phyloP scores from a whole-genome alignment of 192 early-diverging fungal species.

The Glomus cerebriforme region DNA sequence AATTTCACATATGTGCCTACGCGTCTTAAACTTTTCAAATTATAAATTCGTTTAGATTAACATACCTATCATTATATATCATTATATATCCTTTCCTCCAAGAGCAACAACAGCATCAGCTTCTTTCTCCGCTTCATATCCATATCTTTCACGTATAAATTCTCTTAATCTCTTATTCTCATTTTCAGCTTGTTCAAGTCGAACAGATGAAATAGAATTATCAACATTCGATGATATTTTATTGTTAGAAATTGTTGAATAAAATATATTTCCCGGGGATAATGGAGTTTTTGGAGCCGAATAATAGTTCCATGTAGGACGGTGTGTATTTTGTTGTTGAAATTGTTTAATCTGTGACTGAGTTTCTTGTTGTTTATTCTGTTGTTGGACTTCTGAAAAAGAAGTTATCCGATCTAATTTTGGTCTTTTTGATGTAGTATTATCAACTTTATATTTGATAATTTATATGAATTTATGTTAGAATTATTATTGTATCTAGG shows the following conservation, averaged over 20 bases:
- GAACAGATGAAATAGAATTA: background rate
- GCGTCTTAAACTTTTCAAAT: too few relatives aligned
- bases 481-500: background rate
- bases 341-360: too few relatives aligned
- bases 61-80: background rate
- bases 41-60: too few relatives aligned
- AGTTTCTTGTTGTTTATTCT: too few relatives aligned
- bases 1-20: too few relatives aligned
- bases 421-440: background rate
- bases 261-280: background rate
- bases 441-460: background rate
- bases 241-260: background rate
- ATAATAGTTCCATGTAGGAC: too few relatives aligned
- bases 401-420: background rate
- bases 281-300: background rate
- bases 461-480: background rate
- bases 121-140: slow-evolving; percentile 14
- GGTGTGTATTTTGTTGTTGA: too few relatives aligned
- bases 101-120: slow-evolving; percentile 15
- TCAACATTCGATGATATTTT: background rate
- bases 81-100: background rate
- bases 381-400: background rate
- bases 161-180: slow-evolving; percentile 29
- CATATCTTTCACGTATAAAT: slow-evolving; percentile 27
- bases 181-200: background rate